phyloP scores from a whole-genome alignment of 2,329 filamentous ascomycete species.

The Hypoxylon sp. region DNA sequence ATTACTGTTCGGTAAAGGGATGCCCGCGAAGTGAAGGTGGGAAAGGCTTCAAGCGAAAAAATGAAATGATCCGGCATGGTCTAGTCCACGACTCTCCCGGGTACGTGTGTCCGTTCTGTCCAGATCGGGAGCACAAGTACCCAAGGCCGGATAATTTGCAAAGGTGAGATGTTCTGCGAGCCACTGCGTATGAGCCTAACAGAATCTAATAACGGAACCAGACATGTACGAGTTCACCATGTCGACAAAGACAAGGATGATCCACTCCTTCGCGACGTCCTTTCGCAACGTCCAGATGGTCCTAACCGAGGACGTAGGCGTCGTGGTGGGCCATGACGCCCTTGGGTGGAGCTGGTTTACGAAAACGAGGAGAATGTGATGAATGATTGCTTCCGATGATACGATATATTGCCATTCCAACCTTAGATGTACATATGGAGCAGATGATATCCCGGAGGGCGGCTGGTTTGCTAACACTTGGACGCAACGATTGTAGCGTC shows the following conservation, averaged over 20 bases:
- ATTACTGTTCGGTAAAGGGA: constrained; percentile 73
- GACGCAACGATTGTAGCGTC: constrained; percentile 35
- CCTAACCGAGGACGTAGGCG: constrained; percentile 83
- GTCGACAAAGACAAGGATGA: constrained; percentile 92
- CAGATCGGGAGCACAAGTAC: constrained; percentile 92
- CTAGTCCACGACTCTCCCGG: constrained; percentile 94
- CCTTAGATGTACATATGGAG: constrained; percentile 47
- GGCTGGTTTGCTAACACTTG: constrained; percentile 34
- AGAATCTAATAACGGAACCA: constrained; percentile 53
- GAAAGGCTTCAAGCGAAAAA: constrained; percentile 78
- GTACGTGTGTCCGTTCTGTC: constrained; percentile 96
- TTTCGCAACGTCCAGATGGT: constrained; percentile 87
- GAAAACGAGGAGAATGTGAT: constrained; percentile 32
- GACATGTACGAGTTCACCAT: constrained; percentile 94
- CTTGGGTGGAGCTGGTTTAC: constrained; percentile 3
- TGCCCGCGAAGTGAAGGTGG: constrained; percentile 74
- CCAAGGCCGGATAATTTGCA: constrained; percentile 96
- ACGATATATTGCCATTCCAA: constrained; percentile 42
- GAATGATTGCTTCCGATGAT: constrained; percentile 37
- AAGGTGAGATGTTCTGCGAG: constrained; percentile 68
- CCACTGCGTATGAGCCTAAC: constrained; percentile 3
- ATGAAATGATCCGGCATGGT: constrained; percentile 81
- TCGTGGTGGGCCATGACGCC: constrained; percentile 62
- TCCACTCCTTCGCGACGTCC: constrained; percentile 80
- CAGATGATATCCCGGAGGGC: constrained; percentile 44